phyloP scores from a whole-genome alignment of 495 filamentous ascomycete species.

The Xylaria palmicola region DNA sequence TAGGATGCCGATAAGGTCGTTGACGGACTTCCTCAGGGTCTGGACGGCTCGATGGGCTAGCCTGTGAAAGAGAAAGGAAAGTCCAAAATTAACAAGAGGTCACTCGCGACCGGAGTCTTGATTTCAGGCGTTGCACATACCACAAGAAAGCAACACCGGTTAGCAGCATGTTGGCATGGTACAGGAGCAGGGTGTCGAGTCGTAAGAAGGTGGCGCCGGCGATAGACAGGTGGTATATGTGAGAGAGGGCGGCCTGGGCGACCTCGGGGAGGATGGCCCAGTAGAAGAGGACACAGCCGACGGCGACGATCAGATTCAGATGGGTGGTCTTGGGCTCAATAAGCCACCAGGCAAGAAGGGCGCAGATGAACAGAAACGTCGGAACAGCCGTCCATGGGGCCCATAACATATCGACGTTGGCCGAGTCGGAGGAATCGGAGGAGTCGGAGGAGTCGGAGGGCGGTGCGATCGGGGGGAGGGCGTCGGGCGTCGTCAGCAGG shows the following conservation, averaged over 20 bases:
- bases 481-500: no score
- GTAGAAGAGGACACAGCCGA: slow-evolving; percentile 48
- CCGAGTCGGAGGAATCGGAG: slow-evolving; percentile 20
- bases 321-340: slow-evolving; percentile 47
- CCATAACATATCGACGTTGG: slow-evolving; percentile 52
- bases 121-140: slow-evolving; percentile 25
- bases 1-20: slow-evolving; percentile 83
- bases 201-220: slow-evolving; percentile 33
- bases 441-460: not conserved
- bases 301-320: slow-evolving; percentile 44
- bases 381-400: slow-evolving; percentile 49
- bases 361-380: slow-evolving; percentile 49
- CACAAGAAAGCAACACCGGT: slow-evolving; percentile 46
- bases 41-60: slow-evolving; percentile 59
- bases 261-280: slow-evolving; percentile 45
- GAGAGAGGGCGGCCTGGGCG: slow-evolving; percentile 37
- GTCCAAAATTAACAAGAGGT: slow-evolving; percentile 3
- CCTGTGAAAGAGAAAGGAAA: slow-evolving; percentile 22
- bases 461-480: not conserved
- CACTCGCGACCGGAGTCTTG: not conserved
- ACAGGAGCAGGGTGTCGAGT: slow-evolving; percentile 39
- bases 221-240: slow-evolving; percentile 36
- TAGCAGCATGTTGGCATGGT: slow-evolving; percentile 47
- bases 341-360: slow-evolving; percentile 50
- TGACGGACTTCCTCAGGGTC: slow-evolving; percentile 84